Base-by-base conservation (phyloP, 2,329 filamentous ascomycete genomes). In the Metarhizium rileyi region DNA sequence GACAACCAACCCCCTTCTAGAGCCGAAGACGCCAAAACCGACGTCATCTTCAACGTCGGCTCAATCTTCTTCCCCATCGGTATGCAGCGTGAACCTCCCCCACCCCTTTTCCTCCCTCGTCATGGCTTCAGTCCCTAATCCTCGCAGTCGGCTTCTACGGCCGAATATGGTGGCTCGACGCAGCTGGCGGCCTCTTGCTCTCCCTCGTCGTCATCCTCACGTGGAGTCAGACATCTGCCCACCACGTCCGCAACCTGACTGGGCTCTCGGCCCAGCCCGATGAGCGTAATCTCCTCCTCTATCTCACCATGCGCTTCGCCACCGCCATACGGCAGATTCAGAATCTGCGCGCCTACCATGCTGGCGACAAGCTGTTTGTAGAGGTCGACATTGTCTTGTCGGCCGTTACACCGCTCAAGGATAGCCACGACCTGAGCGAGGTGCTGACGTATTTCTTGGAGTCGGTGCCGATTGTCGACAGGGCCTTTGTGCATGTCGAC, bases 241-340 rank as follows among this genome's bases (percentile, higher is more conserved):
- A 85, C 54, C 88, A 94, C 62, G 89, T 93, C 61, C 81, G 85
- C 61, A 88, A 91, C 59, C 70, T 93, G 27, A 87, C 84, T 0
- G 88, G 88, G 18, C 86, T 86, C 57, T 86, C 86, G 0, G 87
- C 87, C 5, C 81, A 83, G 1, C 83, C 87, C 0, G 87, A 91
- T 58, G 84, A 93, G 70, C 78, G 90, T 27, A 95, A 93, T 62
- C 80, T 95, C 44, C 68, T 95, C 22, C 75, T 95, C 1, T 96
- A 96, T 68, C 77, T 95, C 57, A 93, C 90, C 1, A 95, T 95
- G 86, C 85, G 90, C 20, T 95, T 95, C 63, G 90, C 90, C 43
- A 88, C 86, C 57, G 86, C 86, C 12, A 94, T 96, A 61, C 82
- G 81, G 61, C 84, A 88, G 63, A 93, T 94, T 53, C 88, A 93